These are phyloP conservation scores for Vitis cinerea DNA, from an alignment of 164 flowering plant species.

Conservation along the genomic window DNA sequence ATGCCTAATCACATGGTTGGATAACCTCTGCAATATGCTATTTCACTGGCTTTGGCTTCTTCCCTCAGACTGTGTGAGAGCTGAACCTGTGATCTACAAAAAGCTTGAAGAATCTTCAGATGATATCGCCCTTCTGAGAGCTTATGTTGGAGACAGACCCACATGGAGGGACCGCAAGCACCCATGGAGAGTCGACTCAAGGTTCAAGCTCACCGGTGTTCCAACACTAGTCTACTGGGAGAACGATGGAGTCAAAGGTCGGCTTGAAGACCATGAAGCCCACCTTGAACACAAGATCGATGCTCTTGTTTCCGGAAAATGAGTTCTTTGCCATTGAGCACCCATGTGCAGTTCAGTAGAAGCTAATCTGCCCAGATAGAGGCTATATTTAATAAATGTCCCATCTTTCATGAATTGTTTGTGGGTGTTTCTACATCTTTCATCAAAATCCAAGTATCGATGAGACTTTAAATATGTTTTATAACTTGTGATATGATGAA, in stretches of 20 bases:
- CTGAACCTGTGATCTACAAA: conserved; percentile 89
- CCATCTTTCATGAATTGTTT: no score
- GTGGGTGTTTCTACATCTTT: no score
- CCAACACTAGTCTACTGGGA: conserved; percentile 91
- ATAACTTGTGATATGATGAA: no score
- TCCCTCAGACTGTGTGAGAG: conserved; percentile 82
- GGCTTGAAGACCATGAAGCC: conserved; percentile 95
- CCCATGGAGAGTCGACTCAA: conserved; percentile 74
- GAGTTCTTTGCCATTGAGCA: background rate
- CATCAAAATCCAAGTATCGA: no score
- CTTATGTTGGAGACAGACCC: conserved; percentile 95
- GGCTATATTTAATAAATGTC: no score
- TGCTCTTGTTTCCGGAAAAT: conserved; percentile 46
- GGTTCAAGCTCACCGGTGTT: conserved; percentile 85
- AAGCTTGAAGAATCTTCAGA: conserved; percentile 62
- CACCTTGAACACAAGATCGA: conserved; percentile 67
- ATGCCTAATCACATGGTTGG: background rate
- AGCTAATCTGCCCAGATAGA: no score
- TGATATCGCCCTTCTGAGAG: conserved; percentile 63
- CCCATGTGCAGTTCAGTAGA: no score
- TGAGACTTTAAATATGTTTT: no score
- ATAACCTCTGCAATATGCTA: background rate
- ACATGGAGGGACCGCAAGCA: conserved; percentile 87
- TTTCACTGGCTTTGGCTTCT: background rate
- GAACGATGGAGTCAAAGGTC: conserved; percentile 54